Evolutionary conservation across 805 yeast species (phyloP), one percentile per base, ranked within the genome.

Genomic region (Kazachstania psychrophila): DNA sequence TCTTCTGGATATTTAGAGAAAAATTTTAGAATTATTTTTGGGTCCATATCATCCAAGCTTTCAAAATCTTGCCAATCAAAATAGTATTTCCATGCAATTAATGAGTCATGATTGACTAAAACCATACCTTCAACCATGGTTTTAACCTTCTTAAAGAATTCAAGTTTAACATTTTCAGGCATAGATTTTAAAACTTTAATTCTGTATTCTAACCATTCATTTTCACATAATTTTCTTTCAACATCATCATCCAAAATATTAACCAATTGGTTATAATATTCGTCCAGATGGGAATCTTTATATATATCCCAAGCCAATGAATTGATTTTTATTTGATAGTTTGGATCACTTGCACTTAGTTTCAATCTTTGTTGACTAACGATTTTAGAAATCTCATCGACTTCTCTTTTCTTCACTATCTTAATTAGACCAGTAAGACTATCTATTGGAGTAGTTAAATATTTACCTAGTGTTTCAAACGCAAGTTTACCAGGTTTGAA

Each of bases 41-140:
- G 49, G 34, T 77, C 78, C 33, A 81, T 52, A 2, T 69, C 68
- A 8, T 63, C 58, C 5, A 86, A 54, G 4, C 66, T 59, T 5
- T 52, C 53, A 6, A 68, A 69, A 55, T 87, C 95, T 18, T 63
- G 46, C 80, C 89, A 81, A 44, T 87, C 92, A 39, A 86, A 72
- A 49, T 74, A 75, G 9, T 78, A 51, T 26, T 69, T 66, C 95
- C 95, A 88, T 1, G 87, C 84, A 22, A 70, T 61, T 25, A 72
- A 64, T 5, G 76, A 75, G 1, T 70, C 68, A 16, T 79, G 73
- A 27, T 74, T 70, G 12, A 89, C 73, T 12, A 79, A 61, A 3
- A 87, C 74, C 78, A 88, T 73, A 24, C 81, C 94, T 11, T 75
- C 77, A 0, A 75, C 73, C 69, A 75, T 67, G 8, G 71, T 74